A percentile compares a stretch with the other conserved stretches of the same genome.
Conservation (phyloP, 2,329 filamentous ascomycete species). For the Botryotinia narcissicola region DNA sequence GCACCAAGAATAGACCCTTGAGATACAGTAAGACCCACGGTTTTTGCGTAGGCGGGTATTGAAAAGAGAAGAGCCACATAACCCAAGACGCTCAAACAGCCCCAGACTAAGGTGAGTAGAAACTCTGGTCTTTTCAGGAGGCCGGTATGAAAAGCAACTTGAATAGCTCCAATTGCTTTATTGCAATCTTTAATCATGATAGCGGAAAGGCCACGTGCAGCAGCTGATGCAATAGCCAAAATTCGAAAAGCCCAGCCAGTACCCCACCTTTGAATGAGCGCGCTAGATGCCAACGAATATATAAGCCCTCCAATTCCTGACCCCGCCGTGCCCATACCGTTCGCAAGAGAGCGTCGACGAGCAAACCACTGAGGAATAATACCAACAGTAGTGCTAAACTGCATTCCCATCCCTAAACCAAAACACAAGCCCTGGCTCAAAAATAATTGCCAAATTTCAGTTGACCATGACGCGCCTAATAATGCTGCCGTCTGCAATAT, state of each 20-base stretch:
- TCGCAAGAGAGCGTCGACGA: background rate
- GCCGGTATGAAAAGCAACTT: background rate
- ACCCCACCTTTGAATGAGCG: background rate
- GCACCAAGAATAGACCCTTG: background rate
- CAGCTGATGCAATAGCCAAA: background rate
- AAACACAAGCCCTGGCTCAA: background rate
- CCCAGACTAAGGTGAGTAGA: background rate
- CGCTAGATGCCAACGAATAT: background rate
- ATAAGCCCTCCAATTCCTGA: background rate
- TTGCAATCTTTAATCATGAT: background rate
- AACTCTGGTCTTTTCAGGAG: background rate
- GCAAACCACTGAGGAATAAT: background rate
- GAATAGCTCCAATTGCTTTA: background rate
- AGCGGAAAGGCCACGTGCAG: background rate
- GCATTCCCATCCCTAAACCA: background rate
- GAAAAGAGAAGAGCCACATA: background rate
- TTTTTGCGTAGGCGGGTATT: background rate
- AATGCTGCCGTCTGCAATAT: background rate
- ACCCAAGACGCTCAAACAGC: background rate
- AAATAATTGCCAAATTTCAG: background rate
- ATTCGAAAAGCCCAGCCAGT: background rate
- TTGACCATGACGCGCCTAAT: background rate
- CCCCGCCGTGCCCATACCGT: background rate
- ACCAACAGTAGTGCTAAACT: background rate
- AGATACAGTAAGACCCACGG: background rate